A percentile compares a stretch with the other conserved stretches of the same genome.
phyloP scores from a whole-genome alignment of 2,329 filamentous ascomycete species.

The Trichophyton schoenleinii region DNA sequence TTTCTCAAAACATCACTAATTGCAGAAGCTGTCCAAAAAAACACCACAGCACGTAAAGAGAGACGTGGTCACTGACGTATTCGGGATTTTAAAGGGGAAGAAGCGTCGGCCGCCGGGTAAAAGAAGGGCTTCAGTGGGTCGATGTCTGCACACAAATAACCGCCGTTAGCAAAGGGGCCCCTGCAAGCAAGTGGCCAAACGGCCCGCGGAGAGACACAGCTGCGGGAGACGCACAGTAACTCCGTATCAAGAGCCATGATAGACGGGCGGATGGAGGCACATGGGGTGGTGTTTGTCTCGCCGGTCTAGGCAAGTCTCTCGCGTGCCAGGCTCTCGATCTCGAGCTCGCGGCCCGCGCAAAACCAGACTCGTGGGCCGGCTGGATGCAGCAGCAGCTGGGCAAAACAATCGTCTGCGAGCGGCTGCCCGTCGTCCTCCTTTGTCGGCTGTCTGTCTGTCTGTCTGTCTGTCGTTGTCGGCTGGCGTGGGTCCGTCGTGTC shows the following conservation, averaged over 20 bases:
- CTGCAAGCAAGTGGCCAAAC: not conserved
- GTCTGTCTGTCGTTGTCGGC: not conserved
- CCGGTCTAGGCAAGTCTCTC: not conserved
- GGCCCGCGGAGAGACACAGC: constrained; percentile 8
- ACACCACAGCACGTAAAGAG: constrained; percentile 10
- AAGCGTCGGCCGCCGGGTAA: constrained; percentile 50
- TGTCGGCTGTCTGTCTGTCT: not conserved
- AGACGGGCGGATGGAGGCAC: constrained; percentile 6
- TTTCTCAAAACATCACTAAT: not conserved
- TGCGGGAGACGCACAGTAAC: constrained; percentile 22
- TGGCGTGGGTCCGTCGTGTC: not conserved
- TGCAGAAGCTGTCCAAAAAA: not conserved
- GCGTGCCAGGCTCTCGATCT: not conserved
- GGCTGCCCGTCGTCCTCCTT: not conserved
- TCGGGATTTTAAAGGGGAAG: constrained; percentile 54
- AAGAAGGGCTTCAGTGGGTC: constrained; percentile 54
- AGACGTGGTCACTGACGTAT: constrained; percentile 42
- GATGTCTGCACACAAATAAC: constrained; percentile 38
- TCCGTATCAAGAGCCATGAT: constrained; percentile 34
- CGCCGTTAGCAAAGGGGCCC: constrained; percentile 4
- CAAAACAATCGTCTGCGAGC: not conserved
- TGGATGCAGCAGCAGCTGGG: not conserved
- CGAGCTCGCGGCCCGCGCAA: not conserved
- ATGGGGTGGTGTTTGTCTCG: not conserved
- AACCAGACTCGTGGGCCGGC: not conserved